phyloP scores from a whole-genome alignment of 306 rosid species.

The Dryas alaskensis region DNA sequence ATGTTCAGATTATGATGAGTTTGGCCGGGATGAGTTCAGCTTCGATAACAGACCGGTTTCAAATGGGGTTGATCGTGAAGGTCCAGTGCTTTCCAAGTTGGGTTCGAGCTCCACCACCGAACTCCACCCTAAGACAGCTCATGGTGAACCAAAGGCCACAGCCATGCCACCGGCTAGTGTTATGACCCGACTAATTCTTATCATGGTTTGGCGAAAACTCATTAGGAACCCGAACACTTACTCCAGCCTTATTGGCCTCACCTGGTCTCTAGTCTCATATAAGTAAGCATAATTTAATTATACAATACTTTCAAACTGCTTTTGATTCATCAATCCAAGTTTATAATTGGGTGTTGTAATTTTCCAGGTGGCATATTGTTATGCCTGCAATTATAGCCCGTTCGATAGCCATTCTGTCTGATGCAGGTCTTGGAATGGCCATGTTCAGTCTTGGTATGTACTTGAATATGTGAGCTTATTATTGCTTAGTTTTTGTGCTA shows the following conservation, averaged over 20 bases:
- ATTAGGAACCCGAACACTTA: constrained; percentile 82
- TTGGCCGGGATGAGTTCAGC: constrained; percentile 80
- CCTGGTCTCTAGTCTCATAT: constrained; percentile 79
- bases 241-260: constrained; percentile 79
- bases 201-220: constrained; percentile 85
- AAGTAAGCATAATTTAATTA: constrained; percentile 32
- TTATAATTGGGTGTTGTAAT: not conserved
- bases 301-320: not conserved
- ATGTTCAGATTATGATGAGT: constrained; percentile 59
- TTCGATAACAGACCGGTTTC: constrained; percentile 59
- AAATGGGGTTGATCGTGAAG: constrained; percentile 59
- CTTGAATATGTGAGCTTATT: not conserved
- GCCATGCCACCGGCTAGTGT: constrained; percentile 82
- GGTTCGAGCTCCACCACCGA: constrained; percentile 82
- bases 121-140: constrained; percentile 61
- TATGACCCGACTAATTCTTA: constrained; percentile 74
- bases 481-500: not conserved
- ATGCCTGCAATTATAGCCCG: constrained; percentile 78
- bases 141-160: constrained; percentile 46
- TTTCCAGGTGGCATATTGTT: constrained; percentile 60
- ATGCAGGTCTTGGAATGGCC: constrained; percentile 94
- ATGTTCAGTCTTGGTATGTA: constrained; percentile 85
- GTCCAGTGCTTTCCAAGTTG: constrained; percentile 71
- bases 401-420: constrained; percentile 68
- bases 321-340: not conserved